Conservation (phyloP, 179 eudicot species). For the Patellifolia procumbens region DNA sequence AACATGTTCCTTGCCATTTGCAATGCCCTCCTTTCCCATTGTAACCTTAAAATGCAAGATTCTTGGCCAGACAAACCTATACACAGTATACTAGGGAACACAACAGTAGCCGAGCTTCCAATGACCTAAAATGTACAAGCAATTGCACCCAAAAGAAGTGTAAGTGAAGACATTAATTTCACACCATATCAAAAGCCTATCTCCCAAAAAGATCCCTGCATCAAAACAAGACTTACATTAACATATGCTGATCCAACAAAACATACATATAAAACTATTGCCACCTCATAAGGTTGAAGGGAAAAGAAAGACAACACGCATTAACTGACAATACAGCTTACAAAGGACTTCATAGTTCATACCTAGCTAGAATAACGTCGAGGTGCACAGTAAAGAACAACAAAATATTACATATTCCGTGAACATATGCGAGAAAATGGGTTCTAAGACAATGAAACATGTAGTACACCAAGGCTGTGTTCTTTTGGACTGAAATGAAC, state of each 20-base stretch:
- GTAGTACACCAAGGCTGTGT: background rate
- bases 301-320: background rate
- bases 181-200: background rate
- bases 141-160: background rate
- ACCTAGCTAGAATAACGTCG: background rate
- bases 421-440: background rate
- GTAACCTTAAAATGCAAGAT: conserved; percentile 14
- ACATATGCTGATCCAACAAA: conserved; percentile 6
- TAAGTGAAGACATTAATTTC: background rate
- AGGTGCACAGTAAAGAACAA: background rate
- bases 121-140: background rate
- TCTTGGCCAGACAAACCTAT: conserved; percentile 7
- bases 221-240: background rate
- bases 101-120: conserved; percentile 1
- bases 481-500: too few species aligned
- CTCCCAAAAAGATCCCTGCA: background rate
- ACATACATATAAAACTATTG: background rate
- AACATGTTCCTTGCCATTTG: conserved; percentile 20
- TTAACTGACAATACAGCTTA: background rate
- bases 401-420: background rate
- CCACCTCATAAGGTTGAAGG: conserved; percentile 1
- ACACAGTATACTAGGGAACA: conserved; percentile 5
- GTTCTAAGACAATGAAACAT: background rate
- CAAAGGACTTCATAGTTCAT: background rate
- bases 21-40: conserved; percentile 38